Evolutionary conservation across 768 basidiomycete genomes (phyloP).

Genomic region (Russula vinacea): DNA sequence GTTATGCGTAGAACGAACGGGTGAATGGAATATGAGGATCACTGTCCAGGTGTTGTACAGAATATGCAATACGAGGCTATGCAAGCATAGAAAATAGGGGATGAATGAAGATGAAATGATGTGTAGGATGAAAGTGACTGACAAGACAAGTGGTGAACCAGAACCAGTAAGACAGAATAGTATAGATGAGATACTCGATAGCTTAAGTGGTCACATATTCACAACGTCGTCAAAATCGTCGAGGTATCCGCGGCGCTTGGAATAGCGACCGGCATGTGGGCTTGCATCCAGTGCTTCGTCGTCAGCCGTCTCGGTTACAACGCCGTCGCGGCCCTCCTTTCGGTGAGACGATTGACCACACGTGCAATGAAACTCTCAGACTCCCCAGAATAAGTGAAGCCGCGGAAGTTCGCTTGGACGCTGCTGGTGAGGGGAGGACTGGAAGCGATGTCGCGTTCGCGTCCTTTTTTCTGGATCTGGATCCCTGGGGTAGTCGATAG

Average conservation of each 20-base stretch:
- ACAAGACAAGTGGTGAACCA: slow-evolving; percentile 13
- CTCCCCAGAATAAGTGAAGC: slow-evolving; percentile 82
- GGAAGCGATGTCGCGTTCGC: slow-evolving; percentile 43
- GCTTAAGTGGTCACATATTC: slow-evolving; percentile 33
- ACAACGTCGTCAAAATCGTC: slow-evolving; percentile 38
- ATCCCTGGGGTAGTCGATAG: slow-evolving; percentile 23
- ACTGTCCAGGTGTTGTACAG: slow-evolving; percentile 24
- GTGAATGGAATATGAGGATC: slow-evolving; percentile 12
- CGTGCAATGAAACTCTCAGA: slow-evolving; percentile 54
- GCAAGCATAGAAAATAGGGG: slow-evolving; percentile 24
- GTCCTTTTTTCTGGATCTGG: slow-evolving; percentile 22
- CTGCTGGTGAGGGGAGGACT: slow-evolving; percentile 72
- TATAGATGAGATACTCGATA: slow-evolving; percentile 12
- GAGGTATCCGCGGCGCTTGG: slow-evolving; percentile 49
- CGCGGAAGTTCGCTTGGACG: slow-evolving; percentile 95
- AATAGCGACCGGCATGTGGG: slow-evolving; percentile 67
- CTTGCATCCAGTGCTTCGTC: slow-evolving; percentile 72
- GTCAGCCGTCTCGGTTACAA: slow-evolving; percentile 51
- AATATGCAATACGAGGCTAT: slow-evolving; percentile 18
- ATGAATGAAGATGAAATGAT: slow-evolving; percentile 20
- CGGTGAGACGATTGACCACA: slow-evolving; percentile 42
- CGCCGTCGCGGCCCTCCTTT: slow-evolving; percentile 34
- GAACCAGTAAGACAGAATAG: slow-evolving; percentile 4
- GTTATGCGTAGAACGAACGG: slow-evolving; percentile 9
- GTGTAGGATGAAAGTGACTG: slow-evolving; percentile 20